Percentiles rank a stretch among this genome's conserved stretches.
Conservation (phyloP, 73 alveolate genomes). For the Tetrahymena malaccensis region DNA sequence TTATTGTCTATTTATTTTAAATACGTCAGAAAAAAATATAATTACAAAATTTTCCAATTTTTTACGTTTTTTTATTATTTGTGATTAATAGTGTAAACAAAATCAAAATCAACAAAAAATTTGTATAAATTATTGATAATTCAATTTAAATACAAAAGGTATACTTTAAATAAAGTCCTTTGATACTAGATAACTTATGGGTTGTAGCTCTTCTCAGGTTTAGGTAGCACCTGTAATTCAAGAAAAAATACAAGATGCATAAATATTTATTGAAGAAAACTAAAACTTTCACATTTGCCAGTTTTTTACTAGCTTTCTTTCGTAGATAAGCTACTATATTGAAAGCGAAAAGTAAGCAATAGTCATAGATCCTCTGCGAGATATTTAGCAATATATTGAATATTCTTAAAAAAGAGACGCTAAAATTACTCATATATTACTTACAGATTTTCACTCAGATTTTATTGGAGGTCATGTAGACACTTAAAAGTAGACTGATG, state of each 20-base stretch:
- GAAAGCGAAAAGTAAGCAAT: conserved; percentile 29
- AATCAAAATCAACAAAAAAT: too few species aligned
- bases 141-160: background rate
- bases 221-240: background rate
- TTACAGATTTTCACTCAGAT: conserved; percentile 45
- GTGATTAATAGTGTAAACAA: too few species aligned
- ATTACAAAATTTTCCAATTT: too few species aligned
- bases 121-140: too few species aligned
- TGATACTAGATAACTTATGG: background rate
- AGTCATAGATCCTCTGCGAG: conserved; percentile 42
- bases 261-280: background rate
- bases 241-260: background rate
- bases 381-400: conserved; percentile 19
- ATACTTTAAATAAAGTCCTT: too few species aligned
- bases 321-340: conserved; percentile 31
- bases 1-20: too few species aligned
- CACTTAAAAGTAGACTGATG: conserved; percentile 12
- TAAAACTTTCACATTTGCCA: background rate
- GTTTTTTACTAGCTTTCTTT: conserved; percentile 1
- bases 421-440: conserved; percentile 12
- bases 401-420: background rate
- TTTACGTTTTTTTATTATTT: too few species aligned
- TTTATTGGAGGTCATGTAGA: conserved; percentile 42
- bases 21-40: too few species aligned
- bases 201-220: background rate